Conservation (phyloP, 2,329 filamentous ascomycete species). For the Colletotrichum agaves region DNA sequence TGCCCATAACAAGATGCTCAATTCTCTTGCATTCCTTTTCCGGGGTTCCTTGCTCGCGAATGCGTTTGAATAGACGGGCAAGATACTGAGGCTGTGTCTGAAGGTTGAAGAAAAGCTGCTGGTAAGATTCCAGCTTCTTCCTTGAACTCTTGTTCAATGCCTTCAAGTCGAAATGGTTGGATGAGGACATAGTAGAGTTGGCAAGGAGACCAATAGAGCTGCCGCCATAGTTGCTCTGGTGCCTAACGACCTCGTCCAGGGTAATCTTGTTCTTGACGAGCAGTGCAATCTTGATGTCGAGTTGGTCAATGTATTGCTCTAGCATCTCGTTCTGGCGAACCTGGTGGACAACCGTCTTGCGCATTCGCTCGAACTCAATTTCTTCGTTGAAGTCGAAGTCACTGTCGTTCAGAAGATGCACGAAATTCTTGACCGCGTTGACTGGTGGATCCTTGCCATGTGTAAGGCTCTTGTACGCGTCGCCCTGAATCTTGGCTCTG, state of each 20-base stretch:
- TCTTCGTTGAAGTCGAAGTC: slow-evolving; percentile 99
- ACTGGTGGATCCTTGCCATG: slow-evolving; percentile 97
- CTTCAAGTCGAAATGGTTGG: slow-evolving; percentile 95
- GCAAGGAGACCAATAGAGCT: slow-evolving; percentile 86
- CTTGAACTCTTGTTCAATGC: slow-evolving; percentile 96
- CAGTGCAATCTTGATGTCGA: slow-evolving; percentile 98
- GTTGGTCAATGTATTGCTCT: slow-evolving; percentile 97
- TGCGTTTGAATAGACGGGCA: slow-evolving; percentile 83
- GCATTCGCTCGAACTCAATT: slow-evolving; percentile 92
- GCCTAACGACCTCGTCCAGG: slow-evolving; percentile 94
- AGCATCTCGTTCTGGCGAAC: slow-evolving; percentile 97
- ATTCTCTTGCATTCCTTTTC: slow-evolving; percentile 95
- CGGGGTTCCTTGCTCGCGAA: slow-evolving; percentile 84
- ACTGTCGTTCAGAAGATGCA: slow-evolving; percentile 96
- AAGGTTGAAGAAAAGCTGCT: slow-evolving; percentile 96
- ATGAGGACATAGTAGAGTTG: slow-evolving; percentile 87
- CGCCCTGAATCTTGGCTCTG: slow-evolving; percentile 92
- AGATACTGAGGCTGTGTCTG: slow-evolving; percentile 98
- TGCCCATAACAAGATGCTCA: slow-evolving; percentile 92
- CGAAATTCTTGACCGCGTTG: slow-evolving; percentile 96
- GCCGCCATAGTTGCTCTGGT: slow-evolving; percentile 95
- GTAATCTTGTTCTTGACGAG: slow-evolving; percentile 99
- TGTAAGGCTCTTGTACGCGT: slow-evolving; percentile 97
- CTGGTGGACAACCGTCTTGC: slow-evolving; percentile 96
- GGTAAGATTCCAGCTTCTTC: slow-evolving; percentile 95